Percentiles rank a stretch among this genome's conserved stretches.
These are phyloP conservation scores for Thymus quinquecostatus DNA, from an alignment of 257 asterid genomes.

Conservation along the genomic window DNA sequence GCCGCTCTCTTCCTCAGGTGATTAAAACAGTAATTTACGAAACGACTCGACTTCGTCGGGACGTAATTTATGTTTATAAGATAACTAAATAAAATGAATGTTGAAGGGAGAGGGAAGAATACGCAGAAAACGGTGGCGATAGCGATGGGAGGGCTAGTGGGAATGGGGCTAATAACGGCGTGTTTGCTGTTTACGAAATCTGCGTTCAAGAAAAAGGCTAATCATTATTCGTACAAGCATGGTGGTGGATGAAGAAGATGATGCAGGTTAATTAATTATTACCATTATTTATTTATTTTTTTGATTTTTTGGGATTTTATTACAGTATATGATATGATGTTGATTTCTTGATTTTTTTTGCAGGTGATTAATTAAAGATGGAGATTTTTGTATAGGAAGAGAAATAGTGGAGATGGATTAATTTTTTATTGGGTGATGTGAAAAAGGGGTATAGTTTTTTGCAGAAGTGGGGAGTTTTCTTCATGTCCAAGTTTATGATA, in stretches of 20 bases:
- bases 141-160: conserved; percentile 73
- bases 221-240: conserved; percentile 41
- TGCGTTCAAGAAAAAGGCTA: conserved; percentile 57
- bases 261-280: conserved; percentile 24
- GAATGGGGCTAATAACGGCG: conserved; percentile 64
- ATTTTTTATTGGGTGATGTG: no score
- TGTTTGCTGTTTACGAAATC: conserved; percentile 69
- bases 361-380: no score
- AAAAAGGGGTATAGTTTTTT: no score
- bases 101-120: conserved; percentile 47
- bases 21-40: background rate
- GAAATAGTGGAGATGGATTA: no score
- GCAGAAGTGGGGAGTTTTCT: no score
- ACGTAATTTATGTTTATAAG: no score
- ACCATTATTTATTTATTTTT: background rate
- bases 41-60: no score
- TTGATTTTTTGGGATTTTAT: background rate
- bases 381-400: no score
- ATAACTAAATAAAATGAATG: background rate
- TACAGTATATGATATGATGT: no score
- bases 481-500: no score
- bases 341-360: no score
- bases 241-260: conserved; percentile 43
- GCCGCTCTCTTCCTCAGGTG: conserved; percentile 64
- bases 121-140: conserved; percentile 79